Conservation (phyloP, 148 eudicot species). For the Vaccinium darrowii region DNA sequence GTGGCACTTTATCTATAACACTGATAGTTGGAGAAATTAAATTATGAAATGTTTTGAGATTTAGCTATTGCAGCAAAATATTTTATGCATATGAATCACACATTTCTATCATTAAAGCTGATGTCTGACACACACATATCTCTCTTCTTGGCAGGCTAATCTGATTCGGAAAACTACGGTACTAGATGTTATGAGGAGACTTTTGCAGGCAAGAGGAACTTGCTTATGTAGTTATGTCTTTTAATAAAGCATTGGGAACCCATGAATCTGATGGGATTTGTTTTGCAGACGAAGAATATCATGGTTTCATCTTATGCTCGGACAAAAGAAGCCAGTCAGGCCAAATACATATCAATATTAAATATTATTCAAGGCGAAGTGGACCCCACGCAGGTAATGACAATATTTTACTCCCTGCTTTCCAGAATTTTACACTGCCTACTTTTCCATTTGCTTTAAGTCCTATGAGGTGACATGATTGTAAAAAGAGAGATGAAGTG, state of each 20-base stretch:
- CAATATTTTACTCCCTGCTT: background rate
- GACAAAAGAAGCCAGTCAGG: constrained; percentile 95
- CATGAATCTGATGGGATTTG: constrained; percentile 25
- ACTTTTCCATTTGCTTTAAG: background rate
- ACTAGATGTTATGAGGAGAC: constrained; percentile 99
- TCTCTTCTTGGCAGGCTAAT: constrained; percentile 70
- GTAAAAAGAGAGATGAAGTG: background rate
- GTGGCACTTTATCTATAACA: background rate
- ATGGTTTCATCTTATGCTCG: constrained; percentile 98
- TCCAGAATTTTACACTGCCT: background rate
- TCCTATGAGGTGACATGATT: background rate
- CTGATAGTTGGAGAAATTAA: background rate
- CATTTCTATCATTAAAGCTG: background rate
- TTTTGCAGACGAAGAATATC: constrained; percentile 87
- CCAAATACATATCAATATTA: constrained; percentile 93
- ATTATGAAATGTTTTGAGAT: background rate
- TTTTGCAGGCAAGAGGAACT: constrained; percentile 75
- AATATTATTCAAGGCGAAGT: constrained; percentile 99
- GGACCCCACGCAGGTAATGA: constrained; percentile 95
- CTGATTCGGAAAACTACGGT: constrained; percentile 95
- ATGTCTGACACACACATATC: constrained; percentile 10
- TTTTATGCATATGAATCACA: background rate
- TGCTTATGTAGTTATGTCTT: constrained; percentile 12
- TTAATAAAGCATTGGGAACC: background rate
- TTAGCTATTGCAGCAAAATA: background rate